phyloP scores from a whole-genome alignment of 1,284 basidiomycete species.

The Rhodotorula sp. region DNA sequence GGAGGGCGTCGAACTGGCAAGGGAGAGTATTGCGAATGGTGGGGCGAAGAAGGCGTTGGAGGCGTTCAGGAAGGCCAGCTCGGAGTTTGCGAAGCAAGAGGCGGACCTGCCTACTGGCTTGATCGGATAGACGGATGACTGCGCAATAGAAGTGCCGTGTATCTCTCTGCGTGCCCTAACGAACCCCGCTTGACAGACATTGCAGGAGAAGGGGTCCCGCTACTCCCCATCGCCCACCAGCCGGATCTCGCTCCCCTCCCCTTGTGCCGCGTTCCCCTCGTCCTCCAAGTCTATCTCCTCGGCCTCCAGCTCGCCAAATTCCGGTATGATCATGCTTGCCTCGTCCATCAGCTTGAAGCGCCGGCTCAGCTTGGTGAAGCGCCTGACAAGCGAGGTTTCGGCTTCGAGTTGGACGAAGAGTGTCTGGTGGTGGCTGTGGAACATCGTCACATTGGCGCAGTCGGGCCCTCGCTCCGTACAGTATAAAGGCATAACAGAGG shows the following conservation, averaged over 20 bases:
- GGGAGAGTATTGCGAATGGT: constrained; percentile 68
- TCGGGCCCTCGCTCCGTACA: no score
- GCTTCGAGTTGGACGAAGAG: constrained; percentile 51
- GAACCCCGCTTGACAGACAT: no score
- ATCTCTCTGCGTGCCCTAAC: no score
- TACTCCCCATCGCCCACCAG: not conserved
- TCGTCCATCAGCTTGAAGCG: constrained; percentile 76
- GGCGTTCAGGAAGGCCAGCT: constrained; percentile 55
- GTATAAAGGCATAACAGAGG: not conserved
- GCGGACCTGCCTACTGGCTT: not conserved
- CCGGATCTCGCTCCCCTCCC: not conserved
- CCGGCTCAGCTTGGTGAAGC: constrained; percentile 78
- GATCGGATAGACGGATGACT: not conserved
- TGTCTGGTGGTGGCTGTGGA: constrained; percentile 1
- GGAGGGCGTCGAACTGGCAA: constrained; percentile 71
- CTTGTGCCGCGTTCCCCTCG: not conserved
- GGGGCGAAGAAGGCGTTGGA: constrained; percentile 70
- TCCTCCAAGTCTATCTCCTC: not conserved
- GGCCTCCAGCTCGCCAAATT: not conserved
- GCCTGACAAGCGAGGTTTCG: constrained; percentile 84
- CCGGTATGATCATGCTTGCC: constrained; percentile 71
- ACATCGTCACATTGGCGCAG: not conserved
- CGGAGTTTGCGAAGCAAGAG: not conserved
- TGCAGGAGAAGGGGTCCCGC: not conserved
- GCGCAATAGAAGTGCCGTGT: no score